These are phyloP conservation scores for Metschnikowia kofuensis DNA, from an alignment of 805 yeast species.

Conservation along the genomic window DNA sequence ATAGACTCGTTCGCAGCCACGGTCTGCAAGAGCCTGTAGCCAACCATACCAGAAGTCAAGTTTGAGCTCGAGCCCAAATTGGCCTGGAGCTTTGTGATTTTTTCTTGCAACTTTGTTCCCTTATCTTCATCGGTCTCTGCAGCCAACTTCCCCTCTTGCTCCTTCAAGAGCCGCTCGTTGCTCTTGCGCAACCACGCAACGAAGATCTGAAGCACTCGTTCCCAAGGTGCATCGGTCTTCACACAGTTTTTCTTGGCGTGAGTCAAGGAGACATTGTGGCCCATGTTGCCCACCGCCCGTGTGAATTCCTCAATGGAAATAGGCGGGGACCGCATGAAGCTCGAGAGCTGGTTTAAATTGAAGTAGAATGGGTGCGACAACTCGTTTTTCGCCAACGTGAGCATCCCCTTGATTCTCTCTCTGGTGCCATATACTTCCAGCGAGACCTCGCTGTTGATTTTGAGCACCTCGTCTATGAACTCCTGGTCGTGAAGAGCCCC, in stretches of 20 bases:
- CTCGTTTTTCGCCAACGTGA: slow-evolving; percentile 77
- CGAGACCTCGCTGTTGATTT: slow-evolving; percentile 49
- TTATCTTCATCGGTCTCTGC: slow-evolving; percentile 15
- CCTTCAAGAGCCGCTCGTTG: slow-evolving; percentile 28
- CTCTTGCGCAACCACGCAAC: slow-evolving; percentile 51
- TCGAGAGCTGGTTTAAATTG: slow-evolving; percentile 72
- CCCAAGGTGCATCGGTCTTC: slow-evolving; percentile 90
- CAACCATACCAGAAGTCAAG: slow-evolving; percentile 42
- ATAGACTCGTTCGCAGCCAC: slow-evolving; percentile 34
- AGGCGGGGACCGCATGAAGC: slow-evolving; percentile 75
- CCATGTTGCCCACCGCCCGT: slow-evolving; percentile 82
- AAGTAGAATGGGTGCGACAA: slow-evolving; percentile 72
- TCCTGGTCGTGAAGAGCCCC: slow-evolving; percentile 69
- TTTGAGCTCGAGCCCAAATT: slow-evolving; percentile 40
- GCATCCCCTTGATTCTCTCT: slow-evolving; percentile 88
- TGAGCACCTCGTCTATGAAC: slow-evolving; percentile 63
- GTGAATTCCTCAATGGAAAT: slow-evolving; percentile 71
- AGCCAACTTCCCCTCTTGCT: slow-evolving; percentile 15
- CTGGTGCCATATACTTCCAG: slow-evolving; percentile 68
- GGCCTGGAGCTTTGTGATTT: slow-evolving; percentile 23
- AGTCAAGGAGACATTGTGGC: slow-evolving; percentile 78
- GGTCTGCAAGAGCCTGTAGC: slow-evolving; percentile 53
- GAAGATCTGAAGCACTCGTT: slow-evolving; percentile 68
- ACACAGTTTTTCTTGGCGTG: slow-evolving; percentile 85
- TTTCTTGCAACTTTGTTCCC: slow-evolving; percentile 10